Evolutionary conservation across 306 rosid genomes (phyloP).

Genomic region (Alnus rubra): DNA sequence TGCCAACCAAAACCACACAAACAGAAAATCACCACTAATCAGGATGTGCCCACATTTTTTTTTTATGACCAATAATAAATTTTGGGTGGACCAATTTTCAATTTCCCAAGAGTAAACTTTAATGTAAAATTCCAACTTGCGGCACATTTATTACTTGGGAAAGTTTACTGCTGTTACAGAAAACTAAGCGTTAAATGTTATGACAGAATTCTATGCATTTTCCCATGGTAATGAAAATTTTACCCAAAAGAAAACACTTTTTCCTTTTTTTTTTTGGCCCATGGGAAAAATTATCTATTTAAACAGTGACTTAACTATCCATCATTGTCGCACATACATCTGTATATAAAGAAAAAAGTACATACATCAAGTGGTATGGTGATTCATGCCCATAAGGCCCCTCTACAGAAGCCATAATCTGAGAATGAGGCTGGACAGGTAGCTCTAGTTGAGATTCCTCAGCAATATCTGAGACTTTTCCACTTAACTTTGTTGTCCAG

Average conservation of each 20-base stretch:
- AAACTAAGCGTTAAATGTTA: no score
- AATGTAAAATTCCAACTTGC: no score
- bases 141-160: no score
- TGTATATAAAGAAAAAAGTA: not conserved
- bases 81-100: no score
- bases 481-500: conserved; percentile 71
- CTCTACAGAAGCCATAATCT: conserved; percentile 75
- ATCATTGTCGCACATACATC: not conserved
- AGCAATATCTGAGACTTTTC: conserved; percentile 35
- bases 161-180: no score
- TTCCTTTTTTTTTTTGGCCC: not conserved
- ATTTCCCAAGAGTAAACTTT: no score
- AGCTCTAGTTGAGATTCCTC: conserved; percentile 38
- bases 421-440: conserved; percentile 25
- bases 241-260: not conserved
- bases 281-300: not conserved
- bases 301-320: not conserved
- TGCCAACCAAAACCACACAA: no score
- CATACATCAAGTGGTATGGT: conserved; percentile 83
- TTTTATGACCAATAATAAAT: no score
- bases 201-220: no score
- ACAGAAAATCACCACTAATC: no score
- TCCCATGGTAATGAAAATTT: no score
- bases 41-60: no score
- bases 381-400: conserved; percentile 96